phyloP scores from a whole-genome alignment of 495 filamentous ascomycete genomes.

The Penicillium robsamsonii region DNA sequence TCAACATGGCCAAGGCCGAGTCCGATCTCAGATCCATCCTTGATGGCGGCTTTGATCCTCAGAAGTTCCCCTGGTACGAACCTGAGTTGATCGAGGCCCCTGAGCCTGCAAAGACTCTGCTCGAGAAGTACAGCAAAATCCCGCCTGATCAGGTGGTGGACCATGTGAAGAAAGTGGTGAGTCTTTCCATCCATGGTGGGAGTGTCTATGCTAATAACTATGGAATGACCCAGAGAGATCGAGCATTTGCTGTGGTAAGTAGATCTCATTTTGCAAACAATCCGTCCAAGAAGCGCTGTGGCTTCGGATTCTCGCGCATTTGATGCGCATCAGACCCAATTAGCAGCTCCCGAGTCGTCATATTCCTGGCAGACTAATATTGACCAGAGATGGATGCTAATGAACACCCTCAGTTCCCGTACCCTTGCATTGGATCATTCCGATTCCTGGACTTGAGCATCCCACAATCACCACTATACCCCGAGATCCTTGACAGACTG shows the following conservation, averaged over 20 bases:
- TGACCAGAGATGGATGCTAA: not conserved
- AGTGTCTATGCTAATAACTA: not conserved
- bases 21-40: constrained; percentile 14
- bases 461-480: constrained; percentile 31
- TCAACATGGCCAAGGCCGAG: constrained; percentile 20
- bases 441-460: constrained; percentile 49
- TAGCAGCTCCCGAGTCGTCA: not conserved
- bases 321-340: not conserved
- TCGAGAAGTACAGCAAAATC: constrained; percentile 50
- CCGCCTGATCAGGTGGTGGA: constrained; percentile 40
- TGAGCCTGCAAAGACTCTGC: constrained; percentile 30
- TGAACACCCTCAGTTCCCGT: constrained; percentile 33
- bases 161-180: constrained; percentile 48
- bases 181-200: constrained; percentile 8
- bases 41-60: constrained; percentile 12
- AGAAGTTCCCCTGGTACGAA: constrained; percentile 22
- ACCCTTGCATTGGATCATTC: constrained; percentile 54
- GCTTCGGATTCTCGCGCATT: not conserved
- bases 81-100: constrained; percentile 16
- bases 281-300: not conserved
- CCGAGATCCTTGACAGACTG: constrained; percentile 39
- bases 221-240: constrained; percentile 13
- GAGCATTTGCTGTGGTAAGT: constrained; percentile 25
- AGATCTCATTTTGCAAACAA: not conserved
- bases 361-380: not conserved